These are phyloP conservation scores for Prunus kanzakura DNA, from an alignment of 306 rosid species.

Conservation along the genomic window DNA sequence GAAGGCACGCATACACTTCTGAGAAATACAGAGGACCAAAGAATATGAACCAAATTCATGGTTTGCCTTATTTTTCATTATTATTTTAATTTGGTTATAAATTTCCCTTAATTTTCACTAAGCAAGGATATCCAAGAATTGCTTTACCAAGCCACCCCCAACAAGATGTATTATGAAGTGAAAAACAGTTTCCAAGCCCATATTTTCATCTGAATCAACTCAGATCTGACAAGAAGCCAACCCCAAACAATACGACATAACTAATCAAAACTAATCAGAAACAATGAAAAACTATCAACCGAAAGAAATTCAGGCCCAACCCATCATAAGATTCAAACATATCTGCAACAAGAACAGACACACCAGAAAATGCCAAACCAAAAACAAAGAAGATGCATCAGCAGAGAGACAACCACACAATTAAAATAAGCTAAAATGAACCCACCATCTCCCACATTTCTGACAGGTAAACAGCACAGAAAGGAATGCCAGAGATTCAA, in stretches of 20 bases:
- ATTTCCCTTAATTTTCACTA: no score
- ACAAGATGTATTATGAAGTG: no score
- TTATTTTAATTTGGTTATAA: no score
- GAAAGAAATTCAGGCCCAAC: background rate
- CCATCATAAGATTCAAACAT: background rate
- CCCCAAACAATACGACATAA: no score
- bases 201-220: background rate
- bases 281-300: background rate
- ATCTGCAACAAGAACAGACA: background rate
- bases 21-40: background rate
- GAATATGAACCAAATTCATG: background rate
- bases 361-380: background rate
- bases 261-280: background rate
- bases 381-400: background rate
- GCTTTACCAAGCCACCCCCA: no score
- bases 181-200: no score
- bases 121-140: no score
- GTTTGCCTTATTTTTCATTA: background rate
- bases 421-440: background rate
- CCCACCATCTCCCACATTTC: no score
- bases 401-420: background rate
- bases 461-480: no score
- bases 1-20: background rate
- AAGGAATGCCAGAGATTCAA: no score
- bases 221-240: conserved; percentile 1